Base-by-base conservation (phyloP, 768 basidiomycete species). In the Rubroboletus pulcherrimus region DNA sequence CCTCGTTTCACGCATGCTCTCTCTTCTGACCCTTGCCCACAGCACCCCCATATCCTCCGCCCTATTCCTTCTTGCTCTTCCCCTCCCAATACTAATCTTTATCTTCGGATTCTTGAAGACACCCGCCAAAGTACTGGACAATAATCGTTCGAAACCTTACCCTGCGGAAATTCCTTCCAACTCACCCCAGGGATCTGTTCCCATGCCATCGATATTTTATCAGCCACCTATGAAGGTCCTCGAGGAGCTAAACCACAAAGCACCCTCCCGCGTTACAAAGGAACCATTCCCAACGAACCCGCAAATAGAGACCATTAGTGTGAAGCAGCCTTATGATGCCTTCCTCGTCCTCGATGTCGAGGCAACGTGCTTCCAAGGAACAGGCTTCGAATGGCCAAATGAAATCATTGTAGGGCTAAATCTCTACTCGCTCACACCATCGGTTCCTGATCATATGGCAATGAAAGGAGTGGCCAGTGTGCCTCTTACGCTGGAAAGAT, bases 331-430 rank as follows among this genome's bases (percentile, higher is more conserved):
- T 0, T 89, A 83, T 65, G 91, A 93, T 45, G 83, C 81, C 5
- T 93, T 93, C 65, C 81, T 97, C 17, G 87, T 97, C 35, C 77
- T 96, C 53, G 95, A 98, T 63, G 87, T 95, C 49, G 93, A 95
- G 68, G 93, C 85, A 12, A 95, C 93, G 2, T 95, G 93, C 63
- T 67, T 79, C 42, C 71, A 69, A 62, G 88, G 86, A 37, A 79
- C 83, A 34, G 69, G 72, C 17, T 91, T 93, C 60, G 81, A 86
- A 52, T 96, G 86, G 73, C 91, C 95, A 2, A 97, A 97, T 71
- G 96, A 98, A 74, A 94, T 98, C 53, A 97, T 98, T 59, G 96
- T 91, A 69, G 66, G 66, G 87, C 49, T 30, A 12, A 1, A 7
- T 19, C 4, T 80, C 43, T 56, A 44, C 47, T 51, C 54, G 29